A percentile compares a stretch with the other conserved stretches of the same genome.
phyloP scores from a whole-genome alignment of 1,284 basidiomycete species.

The Ceratobasidium sp. region DNA sequence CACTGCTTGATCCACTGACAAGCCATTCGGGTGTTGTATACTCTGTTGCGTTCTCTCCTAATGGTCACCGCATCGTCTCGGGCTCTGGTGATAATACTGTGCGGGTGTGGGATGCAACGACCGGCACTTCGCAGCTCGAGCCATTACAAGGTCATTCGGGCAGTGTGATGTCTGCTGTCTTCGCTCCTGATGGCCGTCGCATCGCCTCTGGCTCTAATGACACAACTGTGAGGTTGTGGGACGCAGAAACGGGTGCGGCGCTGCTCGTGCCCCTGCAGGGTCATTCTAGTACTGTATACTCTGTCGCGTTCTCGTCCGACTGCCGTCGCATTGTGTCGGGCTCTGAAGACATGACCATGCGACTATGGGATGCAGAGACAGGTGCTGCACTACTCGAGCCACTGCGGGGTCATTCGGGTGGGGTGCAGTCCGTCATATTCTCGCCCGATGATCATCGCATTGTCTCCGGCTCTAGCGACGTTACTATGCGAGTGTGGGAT shows the following conservation, averaged over 20 bases:
- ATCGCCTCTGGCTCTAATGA: slow-evolving; percentile 43
- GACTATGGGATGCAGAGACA: slow-evolving; percentile 36
- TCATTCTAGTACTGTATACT: neutral
- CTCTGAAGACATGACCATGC: slow-evolving; percentile 16
- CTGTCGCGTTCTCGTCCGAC: slow-evolving; percentile 39
- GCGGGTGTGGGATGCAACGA: slow-evolving; percentile 40
- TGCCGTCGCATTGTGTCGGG: slow-evolving; percentile 21
- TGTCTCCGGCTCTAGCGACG: no score
- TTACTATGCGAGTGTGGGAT: no score
- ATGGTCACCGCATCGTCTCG: slow-evolving; percentile 52
- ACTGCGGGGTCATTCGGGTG: slow-evolving; percentile 32
- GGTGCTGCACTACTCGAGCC: slow-evolving; percentile 8
- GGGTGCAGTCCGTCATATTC: slow-evolving; percentile 17
- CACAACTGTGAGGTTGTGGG: slow-evolving; percentile 39
- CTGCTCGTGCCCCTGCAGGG: neutral
- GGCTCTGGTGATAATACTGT: slow-evolving; percentile 27
- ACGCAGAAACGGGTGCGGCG: slow-evolving; percentile 27
- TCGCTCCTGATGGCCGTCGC: no score
- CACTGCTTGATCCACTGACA: slow-evolving; percentile 54
- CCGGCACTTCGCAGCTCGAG: no score
- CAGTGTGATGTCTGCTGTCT: slow-evolving; percentile 21
- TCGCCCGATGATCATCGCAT: slow-evolving; percentile 9
- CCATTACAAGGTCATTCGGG: neutral
- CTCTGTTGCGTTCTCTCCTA: slow-evolving; percentile 56
- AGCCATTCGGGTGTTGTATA: slow-evolving; percentile 51